Percentiles rank a stretch among this genome's conserved stretches.
These are phyloP conservation scores for Mallotus repandus DNA, from an alignment of 441 rosid genomes.

Conservation along the genomic window DNA sequence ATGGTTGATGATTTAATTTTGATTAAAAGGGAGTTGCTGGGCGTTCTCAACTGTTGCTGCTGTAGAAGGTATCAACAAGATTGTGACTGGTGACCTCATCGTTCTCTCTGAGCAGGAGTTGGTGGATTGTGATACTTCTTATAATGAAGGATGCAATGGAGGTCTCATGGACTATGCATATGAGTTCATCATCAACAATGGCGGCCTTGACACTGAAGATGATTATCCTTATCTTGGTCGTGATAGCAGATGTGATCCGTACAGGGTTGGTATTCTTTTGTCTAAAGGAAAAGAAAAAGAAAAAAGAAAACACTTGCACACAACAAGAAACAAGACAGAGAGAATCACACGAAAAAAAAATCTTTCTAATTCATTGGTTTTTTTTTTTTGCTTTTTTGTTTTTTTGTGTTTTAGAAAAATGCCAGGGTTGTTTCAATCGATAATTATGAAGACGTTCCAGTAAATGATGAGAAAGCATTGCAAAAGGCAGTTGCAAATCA, in stretches of 20 bases:
- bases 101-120: conserved; percentile 85
- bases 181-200: conserved; percentile 78
- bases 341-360: background rate
- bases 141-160: conserved; percentile 83
- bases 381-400: conserved; percentile 14
- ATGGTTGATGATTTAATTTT: background rate
- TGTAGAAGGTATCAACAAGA: conserved; percentile 87
- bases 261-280: conserved; percentile 47
- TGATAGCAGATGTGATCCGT: conserved; percentile 60
- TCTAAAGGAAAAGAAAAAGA: background rate
- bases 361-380: background rate
- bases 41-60: conserved; percentile 83
- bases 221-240: conserved; percentile 72
- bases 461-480: conserved; percentile 53
- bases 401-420: conserved; percentile 44
- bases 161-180: conserved; percentile 94
- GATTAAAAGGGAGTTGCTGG: conserved; percentile 88
- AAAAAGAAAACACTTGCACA: background rate
- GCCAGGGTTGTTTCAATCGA: conserved; percentile 75
- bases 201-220: conserved; percentile 75
- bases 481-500: conserved; percentile 73
- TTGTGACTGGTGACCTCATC: conserved; percentile 68
- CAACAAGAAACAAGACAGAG: too few species aligned
- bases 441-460: conserved; percentile 68
- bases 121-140: conserved; percentile 75